Conservation (phyloP, 2,329 filamentous ascomycete species). For the Hypoxylon sp. region DNA sequence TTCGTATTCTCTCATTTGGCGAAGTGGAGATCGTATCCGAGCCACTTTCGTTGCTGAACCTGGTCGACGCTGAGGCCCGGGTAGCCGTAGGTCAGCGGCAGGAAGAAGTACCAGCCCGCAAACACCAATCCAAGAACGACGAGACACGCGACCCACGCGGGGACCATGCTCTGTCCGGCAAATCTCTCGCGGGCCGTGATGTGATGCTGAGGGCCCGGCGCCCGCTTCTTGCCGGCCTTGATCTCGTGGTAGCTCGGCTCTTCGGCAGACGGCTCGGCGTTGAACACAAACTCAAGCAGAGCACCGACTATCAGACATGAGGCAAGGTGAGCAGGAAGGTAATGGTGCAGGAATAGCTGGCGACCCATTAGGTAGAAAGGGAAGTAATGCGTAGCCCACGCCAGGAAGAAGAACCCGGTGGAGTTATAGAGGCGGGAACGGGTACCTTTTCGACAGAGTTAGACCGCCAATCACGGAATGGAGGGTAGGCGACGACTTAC, state of each 20-base stretch:
- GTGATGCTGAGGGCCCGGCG: conserved; percentile 60
- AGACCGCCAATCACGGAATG: conserved; percentile 10
- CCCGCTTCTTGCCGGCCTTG: conserved; percentile 57
- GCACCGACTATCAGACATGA: conserved; percentile 90
- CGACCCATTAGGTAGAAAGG: conserved; percentile 98
- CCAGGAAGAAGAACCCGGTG: conserved; percentile 98
- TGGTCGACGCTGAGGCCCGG: conserved; percentile 83
- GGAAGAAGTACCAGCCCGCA: conserved; percentile 90
- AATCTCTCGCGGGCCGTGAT: conserved; percentile 84
- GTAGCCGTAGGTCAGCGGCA: conserved; percentile 93
- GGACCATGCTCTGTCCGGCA: conserved; percentile 76
- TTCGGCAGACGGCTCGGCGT: conserved; percentile 76
- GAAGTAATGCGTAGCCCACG: conserved; percentile 96
- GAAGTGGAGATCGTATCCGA: conserved; percentile 97
- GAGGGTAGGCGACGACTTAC: conserved; percentile 66
- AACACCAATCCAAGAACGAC: conserved; percentile 74
- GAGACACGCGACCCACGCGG: conserved; percentile 78
- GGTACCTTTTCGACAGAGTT: conserved; percentile 65
- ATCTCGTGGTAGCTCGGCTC: conserved; percentile 55
- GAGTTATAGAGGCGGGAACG: conserved; percentile 97
- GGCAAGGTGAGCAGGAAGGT: conserved; percentile 91
- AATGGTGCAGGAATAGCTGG: conserved; percentile 97
- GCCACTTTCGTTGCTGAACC: conserved; percentile 88
- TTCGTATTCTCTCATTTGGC: conserved; percentile 77
- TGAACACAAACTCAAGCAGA: conserved; percentile 95